Evolutionary conservation across 495 filamentous ascomycete species (phyloP), one percentile per base, ranked within the genome.

Genomic region (Mycothermus thermophilus): DNA sequence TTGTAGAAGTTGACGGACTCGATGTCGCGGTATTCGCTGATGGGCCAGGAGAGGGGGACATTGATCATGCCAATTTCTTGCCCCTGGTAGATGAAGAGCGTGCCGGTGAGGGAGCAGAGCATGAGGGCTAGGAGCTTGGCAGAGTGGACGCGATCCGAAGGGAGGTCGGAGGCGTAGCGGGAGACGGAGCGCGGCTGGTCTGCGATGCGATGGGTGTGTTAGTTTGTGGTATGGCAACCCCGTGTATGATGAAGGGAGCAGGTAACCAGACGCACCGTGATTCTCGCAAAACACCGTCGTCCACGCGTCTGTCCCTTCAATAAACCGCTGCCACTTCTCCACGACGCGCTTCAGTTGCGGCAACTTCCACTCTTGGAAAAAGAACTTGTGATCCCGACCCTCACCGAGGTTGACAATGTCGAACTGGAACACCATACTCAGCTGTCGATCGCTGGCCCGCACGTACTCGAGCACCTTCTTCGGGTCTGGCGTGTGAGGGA

Each of bases 391-490:
- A 6, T 62, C 55, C 5, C 50, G 41, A 8, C 71, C 71, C 32
- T 69, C 50, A 6, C 77, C 78, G 19, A 82, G 58, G 39, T 75
- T 69, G 10, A 74, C 68, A 28, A 65, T 61, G 41, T 80, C 77
- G 41, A 83, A 83, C 41, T 79, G 71, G 58, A 85, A 83, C 18
- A 82, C 69, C 80, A 85, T 85, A 57, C 72, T 72, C 28, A 84
- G 61, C 47, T 83, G 74, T 29, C 63, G 58, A 18, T 73, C 69
- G 27, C 67, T 64, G 9, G 62, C 58, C 3, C 66, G 60, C 15
- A 84, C 70, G 20, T 69, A 70, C 10, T 64, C 59, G 18, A 81
- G 59, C 1, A 81, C 71, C 42, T 80, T 67, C 22, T 66, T 52
- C 5, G 55, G 51, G 37, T 74, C 63, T 2, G 71, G 67, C 9